Conservation (phyloP, 164 flowering plant species). For the Saururus chinensis region DNA sequence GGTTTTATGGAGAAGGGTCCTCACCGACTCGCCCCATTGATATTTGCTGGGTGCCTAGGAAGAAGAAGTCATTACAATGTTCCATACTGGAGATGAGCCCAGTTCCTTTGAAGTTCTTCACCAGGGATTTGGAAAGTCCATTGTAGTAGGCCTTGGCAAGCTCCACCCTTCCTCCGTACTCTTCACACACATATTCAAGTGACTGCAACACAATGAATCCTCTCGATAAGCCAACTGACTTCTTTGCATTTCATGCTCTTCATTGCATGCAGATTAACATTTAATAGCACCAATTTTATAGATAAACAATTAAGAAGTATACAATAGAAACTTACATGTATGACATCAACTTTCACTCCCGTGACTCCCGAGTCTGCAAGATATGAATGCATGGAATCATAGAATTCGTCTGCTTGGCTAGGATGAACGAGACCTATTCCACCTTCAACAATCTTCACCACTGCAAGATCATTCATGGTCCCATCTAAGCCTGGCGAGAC, state of each 20-base stretch:
- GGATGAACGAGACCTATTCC: slow-evolving; percentile 79
- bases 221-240: background rate
- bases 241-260: background rate
- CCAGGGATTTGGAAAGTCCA: slow-evolving; percentile 50
- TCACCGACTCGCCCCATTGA: slow-evolving; percentile 83
- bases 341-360: slow-evolving; percentile 84
- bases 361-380: slow-evolving; percentile 58
- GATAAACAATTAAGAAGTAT: background rate
- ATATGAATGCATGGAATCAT: slow-evolving; percentile 72
- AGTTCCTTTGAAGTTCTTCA: slow-evolving; percentile 69
- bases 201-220: slow-evolving; percentile 23
- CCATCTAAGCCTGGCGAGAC: slow-evolving; percentile 62
- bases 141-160: slow-evolving; percentile 68
- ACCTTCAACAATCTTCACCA: slow-evolving; percentile 57
- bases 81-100: slow-evolving; percentile 90
- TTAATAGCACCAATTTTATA: no score
- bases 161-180: slow-evolving; percentile 76
- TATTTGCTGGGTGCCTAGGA: slow-evolving; percentile 73
- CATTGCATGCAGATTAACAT: no score
- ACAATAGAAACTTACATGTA: slow-evolving; percentile 42
- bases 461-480: slow-evolving; percentile 77
- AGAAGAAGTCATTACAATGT: slow-evolving; percentile 83
- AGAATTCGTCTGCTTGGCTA: slow-evolving; percentile 56
- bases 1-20: slow-evolving; percentile 2
- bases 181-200: slow-evolving; percentile 61